These are phyloP conservation scores for Pichia sp. DNA, from an alignment of 1,139 yeast genomes.

Conservation along the genomic window DNA sequence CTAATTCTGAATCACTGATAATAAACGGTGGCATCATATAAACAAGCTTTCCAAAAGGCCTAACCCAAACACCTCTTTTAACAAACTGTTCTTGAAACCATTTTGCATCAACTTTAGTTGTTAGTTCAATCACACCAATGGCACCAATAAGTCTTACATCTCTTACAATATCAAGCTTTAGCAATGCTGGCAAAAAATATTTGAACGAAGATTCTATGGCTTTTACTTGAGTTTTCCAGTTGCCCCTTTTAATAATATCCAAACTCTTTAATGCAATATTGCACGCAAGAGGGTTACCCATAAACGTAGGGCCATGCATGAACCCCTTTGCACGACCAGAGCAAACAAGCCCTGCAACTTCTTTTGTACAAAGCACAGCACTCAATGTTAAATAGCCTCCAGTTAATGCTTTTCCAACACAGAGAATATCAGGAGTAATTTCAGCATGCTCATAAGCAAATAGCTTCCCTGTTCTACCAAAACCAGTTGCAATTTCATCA, in stretches of 20 bases:
- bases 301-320: constrained; percentile 21
- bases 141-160: constrained; percentile 32
- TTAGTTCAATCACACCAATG: constrained; percentile 31
- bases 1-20: constrained; percentile 6
- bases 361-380: constrained; percentile 14
- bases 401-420: constrained; percentile 40
- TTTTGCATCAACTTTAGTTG: constrained; percentile 21
- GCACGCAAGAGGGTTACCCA: constrained; percentile 20
- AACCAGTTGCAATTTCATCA: constrained; percentile 62
- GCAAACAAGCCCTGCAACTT: constrained; percentile 14
- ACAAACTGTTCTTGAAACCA: constrained; percentile 18
- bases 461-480: constrained; percentile 47
- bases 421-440: constrained; percentile 39
- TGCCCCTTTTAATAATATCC: constrained; percentile 13
- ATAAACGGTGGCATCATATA: constrained; percentile 16
- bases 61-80: constrained; percentile 16
- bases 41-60: constrained; percentile 18
- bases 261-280: constrained; percentile 17
- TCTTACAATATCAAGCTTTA: constrained; percentile 5
- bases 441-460: constrained; percentile 45
- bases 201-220: constrained; percentile 11
- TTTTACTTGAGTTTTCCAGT: constrained; percentile 15
- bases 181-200: not conserved
- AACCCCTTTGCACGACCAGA: constrained; percentile 17
- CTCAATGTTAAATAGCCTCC: constrained; percentile 32